Evolutionary conservation across 768 basidiomycete species (phyloP), one percentile per base, ranked within the genome.

Genomic region (Pleurotus tuoliensis): DNA sequence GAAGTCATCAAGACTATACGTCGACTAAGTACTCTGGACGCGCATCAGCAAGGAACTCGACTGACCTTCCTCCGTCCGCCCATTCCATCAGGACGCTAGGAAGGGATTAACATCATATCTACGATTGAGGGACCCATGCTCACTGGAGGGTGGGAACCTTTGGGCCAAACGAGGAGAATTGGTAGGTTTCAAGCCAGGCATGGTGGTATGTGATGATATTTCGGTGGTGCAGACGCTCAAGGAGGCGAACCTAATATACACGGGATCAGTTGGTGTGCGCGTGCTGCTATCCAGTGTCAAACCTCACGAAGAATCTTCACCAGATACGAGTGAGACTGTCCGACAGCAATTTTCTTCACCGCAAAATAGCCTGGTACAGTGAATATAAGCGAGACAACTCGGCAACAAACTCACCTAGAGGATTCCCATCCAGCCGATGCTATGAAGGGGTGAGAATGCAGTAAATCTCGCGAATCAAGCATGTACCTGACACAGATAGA

Each of bases 151-250:
- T 89, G 3, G 92, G 93, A 22, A 98, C 85, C 62, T 85, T 83
- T 0, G 92, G 92, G 0, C 93, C 94, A 66, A 96, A 95, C 0
- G 86, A 75, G 1, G 93, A 95, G 72, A 97, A 96, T 58, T 88
- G 87, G 55, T 80, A 82, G 0, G 81, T 77, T 68, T 98, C 94
- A 20, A 98, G 80, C 94, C 94, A 98, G 0, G 94, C 85, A 64
- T 96, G 94, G 68, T 98, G 96, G 65, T 97, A 97, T 3, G 91
- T 93, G 59, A 98, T 82, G 61, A 98, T 96, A 61, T 98, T 96
- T 4, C 87, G 90, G 71, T 98, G 95, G 56, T 88, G 87, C 3
- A 98, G 75, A 24, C 82, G 78, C 66, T 98, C 94, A 43, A 98
- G 74, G 7, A 97, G 76, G 43, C 91, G 84, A 54, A 98, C 91